These are phyloP conservation scores for Tetrapisispora iriomotensis DNA, from an alignment of 805 yeast genomes.

Conservation along the genomic window DNA sequence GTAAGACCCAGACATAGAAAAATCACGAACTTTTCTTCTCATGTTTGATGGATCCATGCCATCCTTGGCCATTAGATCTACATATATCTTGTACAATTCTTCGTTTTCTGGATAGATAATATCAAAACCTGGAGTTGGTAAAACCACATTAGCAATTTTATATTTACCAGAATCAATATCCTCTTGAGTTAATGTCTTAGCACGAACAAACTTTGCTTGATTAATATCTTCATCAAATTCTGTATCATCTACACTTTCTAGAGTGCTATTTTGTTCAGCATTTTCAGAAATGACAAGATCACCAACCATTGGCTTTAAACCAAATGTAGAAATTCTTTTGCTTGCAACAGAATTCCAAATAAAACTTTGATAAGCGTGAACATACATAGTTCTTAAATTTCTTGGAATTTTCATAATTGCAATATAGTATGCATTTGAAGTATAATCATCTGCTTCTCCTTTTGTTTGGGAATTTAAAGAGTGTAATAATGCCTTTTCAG, in stretches of 20 bases:
- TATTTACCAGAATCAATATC: conserved; percentile 53
- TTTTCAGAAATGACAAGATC: conserved; percentile 52
- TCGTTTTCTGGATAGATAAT: conserved; percentile 72
- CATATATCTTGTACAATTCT: conserved; percentile 49
- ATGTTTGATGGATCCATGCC: conserved; percentile 75
- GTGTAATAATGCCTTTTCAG: conserved; percentile 66
- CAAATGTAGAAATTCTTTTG: conserved; percentile 60
- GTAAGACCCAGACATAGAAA: conserved; percentile 86
- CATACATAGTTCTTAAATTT: conserved; percentile 87
- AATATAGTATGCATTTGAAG: conserved; percentile 51
- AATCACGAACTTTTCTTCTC: conserved; percentile 79
- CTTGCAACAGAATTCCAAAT: conserved; percentile 88
- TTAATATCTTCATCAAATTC: conserved; percentile 67
- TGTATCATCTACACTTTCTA: conserved; percentile 32
- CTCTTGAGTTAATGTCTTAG: conserved; percentile 63
- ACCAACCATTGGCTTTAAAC: conserved; percentile 63
- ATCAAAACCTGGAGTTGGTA: conserved; percentile 97
- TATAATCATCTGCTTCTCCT: conserved; percentile 36
- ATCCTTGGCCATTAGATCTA: conserved; percentile 66
- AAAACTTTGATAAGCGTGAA: conserved; percentile 94
- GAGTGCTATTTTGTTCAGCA: conserved; percentile 7
- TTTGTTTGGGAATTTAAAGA: conserved; percentile 45
- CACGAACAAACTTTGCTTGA: conserved; percentile 47
- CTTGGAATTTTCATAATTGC: conserved; percentile 87
- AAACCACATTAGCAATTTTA: conserved; percentile 71